Base-by-base conservation (phyloP, 495 filamentous ascomycete genomes). In the Aspergillus ellipticus region DNA sequence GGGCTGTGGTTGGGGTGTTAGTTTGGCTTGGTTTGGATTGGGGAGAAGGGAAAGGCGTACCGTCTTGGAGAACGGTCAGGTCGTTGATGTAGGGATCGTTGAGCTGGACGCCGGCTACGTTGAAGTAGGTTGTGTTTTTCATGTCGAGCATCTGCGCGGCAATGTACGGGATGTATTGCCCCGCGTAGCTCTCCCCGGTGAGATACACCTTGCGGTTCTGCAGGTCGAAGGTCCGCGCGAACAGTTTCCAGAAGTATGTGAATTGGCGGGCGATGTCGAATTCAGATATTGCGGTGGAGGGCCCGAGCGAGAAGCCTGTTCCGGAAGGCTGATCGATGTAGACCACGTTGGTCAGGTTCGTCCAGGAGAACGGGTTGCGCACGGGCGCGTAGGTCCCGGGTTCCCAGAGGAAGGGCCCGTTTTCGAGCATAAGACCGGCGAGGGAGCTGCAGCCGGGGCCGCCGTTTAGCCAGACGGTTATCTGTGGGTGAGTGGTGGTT, bases 141-240 rank as follows among this genome's bases (percentile, higher is more conserved):
- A 73, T 75, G 51, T 89, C 80, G 59, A 93, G 72, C 77, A 93
- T 87, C 10, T 82, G 85, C 60, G 82, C 78, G 0, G 88, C 85
- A 49, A 95, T 85, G 60, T 93, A 95, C 0, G 90, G 88, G 35
- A 90, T 85, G 59, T 92, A 95, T 50, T 77, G 76, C 4, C 90
- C 90, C 19, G 86, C 89, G 63, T 90, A 88, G 42, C 80, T 85
- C 62, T 89, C 86, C 0, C 86, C 87, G 2, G 85, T 79, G 50
- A 90, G 78, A 58, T 86, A 90, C 2, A 89, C 78, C 57, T 85
- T 85, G 55, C 76, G 79, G 9, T 74, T 70, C n/a, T 88, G 77
- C 63, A 89, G 68, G 20, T 66, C 70, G 53, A 90, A 90, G 3
- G 83, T 84, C 26, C 87, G 69, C 39, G 88, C 75, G 48, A 90